Conservation (phyloP, 1,284 basidiomycete genomes). For the Ganoderma sinense region DNA sequence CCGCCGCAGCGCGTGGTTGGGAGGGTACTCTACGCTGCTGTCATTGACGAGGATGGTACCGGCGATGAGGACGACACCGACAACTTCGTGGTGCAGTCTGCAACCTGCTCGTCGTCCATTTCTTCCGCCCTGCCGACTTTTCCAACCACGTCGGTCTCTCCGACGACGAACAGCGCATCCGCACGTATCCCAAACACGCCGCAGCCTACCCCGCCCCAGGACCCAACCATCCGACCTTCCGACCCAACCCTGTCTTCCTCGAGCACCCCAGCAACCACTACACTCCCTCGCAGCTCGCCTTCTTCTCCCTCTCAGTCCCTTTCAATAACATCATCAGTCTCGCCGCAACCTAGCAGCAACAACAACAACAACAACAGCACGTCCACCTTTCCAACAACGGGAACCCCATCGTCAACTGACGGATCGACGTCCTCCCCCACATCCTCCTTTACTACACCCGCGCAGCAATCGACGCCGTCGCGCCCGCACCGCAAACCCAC, state of each 20-base stretch:
- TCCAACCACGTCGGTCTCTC: neutral
- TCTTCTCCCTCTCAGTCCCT: neutral
- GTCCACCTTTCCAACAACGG: neutral
- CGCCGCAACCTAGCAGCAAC: neutral
- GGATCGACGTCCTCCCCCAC: neutral
- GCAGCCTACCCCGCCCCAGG: neutral
- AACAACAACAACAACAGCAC: no score
- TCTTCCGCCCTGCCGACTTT: neutral
- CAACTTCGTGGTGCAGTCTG: neutral
- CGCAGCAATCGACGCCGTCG: neutral
- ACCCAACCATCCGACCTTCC: neutral
- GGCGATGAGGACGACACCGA: neutral
- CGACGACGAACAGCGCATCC: neutral
- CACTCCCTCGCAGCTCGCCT: neutral
- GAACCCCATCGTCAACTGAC: neutral
- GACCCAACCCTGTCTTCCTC: neutral
- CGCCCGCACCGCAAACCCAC: neutral
- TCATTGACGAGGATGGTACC: neutral
- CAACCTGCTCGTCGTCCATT: neutral
- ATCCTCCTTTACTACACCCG: neutral
- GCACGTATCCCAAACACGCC: neutral
- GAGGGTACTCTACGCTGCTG: neutral
- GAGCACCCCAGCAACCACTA: neutral
- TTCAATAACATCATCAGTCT: neutral
- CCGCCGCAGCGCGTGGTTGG: neutral